Percentiles rank a stretch among this genome's conserved stretches.
These are phyloP conservation scores for Barnettozyma hawaiiensis DNA, from an alignment of 1,139 yeast genomes.

Conservation along the genomic window DNA sequence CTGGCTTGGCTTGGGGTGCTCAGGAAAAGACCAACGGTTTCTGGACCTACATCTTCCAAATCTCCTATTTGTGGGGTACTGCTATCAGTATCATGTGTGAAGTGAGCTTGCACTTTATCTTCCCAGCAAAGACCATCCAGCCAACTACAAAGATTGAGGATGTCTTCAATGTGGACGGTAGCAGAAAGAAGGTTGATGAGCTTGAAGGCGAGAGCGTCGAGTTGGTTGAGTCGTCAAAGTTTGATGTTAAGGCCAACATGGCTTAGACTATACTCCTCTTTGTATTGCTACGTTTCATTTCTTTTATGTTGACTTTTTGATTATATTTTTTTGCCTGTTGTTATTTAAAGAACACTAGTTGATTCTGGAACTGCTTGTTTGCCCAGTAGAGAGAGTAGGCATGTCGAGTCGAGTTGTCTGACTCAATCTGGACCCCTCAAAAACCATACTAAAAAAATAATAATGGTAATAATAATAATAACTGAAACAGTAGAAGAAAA, in stretches of 20 bases:
- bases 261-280: not conserved
- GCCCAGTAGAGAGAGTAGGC: no score
- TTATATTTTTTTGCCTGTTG: no score
- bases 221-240: not conserved
- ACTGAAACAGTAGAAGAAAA: no score
- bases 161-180: not conserved
- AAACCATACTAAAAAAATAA: no score
- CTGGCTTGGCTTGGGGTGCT: not conserved
- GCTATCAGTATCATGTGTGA: not conserved
- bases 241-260: not conserved
- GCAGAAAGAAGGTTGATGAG: not conserved
- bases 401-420: no score
- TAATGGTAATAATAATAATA: no score
- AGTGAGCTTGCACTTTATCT: not conserved
- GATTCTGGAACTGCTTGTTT: no score
- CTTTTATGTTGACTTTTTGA: no score
- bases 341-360: no score
- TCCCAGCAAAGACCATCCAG: not conserved
- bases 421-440: no score
- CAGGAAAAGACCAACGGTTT: not conserved
- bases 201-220: not conserved
- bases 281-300: no score
- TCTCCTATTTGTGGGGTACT: not conserved
- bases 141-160: not conserved
- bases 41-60: not conserved